Percentiles rank a stretch among this genome's conserved stretches.
Conservation (phyloP, 495 filamentous ascomycete genomes). For the Neurospora tetraspora region DNA sequence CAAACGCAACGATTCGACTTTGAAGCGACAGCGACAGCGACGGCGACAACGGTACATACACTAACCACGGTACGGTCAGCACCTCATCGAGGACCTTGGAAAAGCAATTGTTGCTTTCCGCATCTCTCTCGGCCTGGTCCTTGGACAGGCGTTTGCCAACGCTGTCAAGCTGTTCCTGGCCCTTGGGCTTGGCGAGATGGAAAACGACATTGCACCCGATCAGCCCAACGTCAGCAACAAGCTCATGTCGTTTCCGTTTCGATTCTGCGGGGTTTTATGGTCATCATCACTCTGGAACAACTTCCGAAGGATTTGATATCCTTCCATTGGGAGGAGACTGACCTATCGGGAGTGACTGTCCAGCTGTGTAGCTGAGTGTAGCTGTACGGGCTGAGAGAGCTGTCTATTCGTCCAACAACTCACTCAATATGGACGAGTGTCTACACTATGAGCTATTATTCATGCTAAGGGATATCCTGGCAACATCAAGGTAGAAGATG, state of each 20-base stretch:
- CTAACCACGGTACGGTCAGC: not conserved
- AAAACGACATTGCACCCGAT: not conserved
- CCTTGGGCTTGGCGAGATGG: not conserved
- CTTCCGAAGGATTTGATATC: not conserved
- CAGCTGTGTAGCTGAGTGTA: not conserved
- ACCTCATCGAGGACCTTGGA: not conserved
- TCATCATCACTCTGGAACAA: not conserved
- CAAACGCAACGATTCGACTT: not conserved
- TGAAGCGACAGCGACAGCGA: not conserved
- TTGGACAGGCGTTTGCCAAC: not conserved
- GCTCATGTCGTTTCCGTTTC: constrained; percentile 1
- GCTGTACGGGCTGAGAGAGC: not conserved
- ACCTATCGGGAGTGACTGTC: not conserved
- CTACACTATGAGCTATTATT: not conserved
- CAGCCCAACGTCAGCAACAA: constrained; percentile 4
- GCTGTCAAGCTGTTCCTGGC: not conserved
- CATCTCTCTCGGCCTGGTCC: not conserved
- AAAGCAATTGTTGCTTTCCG: not conserved
- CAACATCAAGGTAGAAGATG: no score
- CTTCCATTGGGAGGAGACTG: not conserved
- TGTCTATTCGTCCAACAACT: not conserved
- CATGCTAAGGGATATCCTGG: not conserved
- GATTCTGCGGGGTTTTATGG: not conserved
- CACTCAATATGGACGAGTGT: not conserved
- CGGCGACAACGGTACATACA: no score